Conservation (phyloP, 202 grass and related monocot species). For the Panicum virgatum region DNA sequence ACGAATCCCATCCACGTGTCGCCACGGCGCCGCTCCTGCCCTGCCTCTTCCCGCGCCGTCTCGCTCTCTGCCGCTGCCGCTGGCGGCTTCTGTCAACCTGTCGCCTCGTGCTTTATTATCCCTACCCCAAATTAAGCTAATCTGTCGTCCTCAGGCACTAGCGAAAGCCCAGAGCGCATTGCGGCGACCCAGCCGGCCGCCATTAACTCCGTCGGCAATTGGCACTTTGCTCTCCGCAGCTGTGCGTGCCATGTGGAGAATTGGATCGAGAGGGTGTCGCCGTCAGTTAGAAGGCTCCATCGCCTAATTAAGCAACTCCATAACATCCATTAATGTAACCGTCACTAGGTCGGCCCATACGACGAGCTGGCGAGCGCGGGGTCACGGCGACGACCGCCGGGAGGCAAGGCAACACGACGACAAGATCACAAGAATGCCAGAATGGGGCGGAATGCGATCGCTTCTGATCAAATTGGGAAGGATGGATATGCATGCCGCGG, state of each 20-base stretch:
- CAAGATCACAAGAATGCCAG: no score
- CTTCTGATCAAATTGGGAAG: no score
- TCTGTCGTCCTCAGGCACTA: background rate
- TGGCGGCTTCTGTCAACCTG: background rate
- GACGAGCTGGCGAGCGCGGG: background rate
- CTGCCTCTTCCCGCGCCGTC: background rate
- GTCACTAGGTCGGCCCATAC: slow-evolving; percentile 4
- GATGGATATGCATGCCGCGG: no score
- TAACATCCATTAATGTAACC: background rate
- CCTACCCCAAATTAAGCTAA: background rate
- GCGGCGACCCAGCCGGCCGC: background rate
- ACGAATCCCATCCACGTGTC: slow-evolving; percentile 1
- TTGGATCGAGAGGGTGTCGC: background rate
- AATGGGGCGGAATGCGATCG: no score
- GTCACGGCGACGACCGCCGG: no score
- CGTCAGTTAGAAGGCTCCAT: background rate
- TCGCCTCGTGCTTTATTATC: background rate
- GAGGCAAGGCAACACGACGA: no score
- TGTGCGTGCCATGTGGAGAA: background rate
- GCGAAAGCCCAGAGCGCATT: background rate
- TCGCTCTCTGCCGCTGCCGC: background rate
- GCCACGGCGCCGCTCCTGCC: background rate
- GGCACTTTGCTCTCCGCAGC: background rate
- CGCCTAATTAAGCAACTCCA: background rate
- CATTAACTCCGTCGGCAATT: background rate